phyloP scores from a whole-genome alignment of 176 grass and related monocot species.

The Canna indica region DNA sequence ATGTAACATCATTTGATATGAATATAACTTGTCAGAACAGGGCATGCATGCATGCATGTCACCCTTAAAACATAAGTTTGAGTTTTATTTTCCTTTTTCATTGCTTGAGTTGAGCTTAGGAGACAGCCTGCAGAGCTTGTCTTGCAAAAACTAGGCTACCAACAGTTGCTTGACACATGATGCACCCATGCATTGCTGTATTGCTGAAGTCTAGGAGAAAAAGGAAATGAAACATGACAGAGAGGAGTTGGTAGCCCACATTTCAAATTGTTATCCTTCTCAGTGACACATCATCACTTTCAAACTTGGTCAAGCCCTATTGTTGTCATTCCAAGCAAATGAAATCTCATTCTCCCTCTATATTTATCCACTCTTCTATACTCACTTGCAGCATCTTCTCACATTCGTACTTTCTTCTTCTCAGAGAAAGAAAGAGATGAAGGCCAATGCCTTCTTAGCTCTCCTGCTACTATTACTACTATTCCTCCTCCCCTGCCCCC shows the following conservation, averaged over 20 bases:
- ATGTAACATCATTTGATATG: no score
- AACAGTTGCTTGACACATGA: not conserved
- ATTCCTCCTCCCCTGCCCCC: not conserved
- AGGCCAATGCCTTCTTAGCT: not conserved
- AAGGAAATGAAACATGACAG: not conserved
- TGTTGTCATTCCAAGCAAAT: not conserved
- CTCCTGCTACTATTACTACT: not conserved
- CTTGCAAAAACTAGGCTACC: not conserved
- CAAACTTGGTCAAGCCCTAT: no score
- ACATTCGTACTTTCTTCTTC: not conserved
- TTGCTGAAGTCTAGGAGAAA: not conserved
- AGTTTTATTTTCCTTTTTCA: no score
- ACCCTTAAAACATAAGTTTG: no score
- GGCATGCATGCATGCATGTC: no score
- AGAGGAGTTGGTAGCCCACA: not conserved
- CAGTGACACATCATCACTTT: no score
- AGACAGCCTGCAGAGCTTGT: not conserved
- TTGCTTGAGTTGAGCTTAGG: not conserved
- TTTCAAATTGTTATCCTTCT: not conserved
- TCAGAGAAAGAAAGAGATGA: not conserved
- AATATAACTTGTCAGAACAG: no score
- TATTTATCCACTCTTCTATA: not conserved
- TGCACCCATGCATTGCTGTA: not conserved
- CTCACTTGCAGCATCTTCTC: not conserved
- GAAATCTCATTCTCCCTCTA: not conserved